Evolutionary conservation across 2,329 filamentous ascomycete genomes (phyloP).

Genomic region (Plectosphaerella cucumerina): DNA sequence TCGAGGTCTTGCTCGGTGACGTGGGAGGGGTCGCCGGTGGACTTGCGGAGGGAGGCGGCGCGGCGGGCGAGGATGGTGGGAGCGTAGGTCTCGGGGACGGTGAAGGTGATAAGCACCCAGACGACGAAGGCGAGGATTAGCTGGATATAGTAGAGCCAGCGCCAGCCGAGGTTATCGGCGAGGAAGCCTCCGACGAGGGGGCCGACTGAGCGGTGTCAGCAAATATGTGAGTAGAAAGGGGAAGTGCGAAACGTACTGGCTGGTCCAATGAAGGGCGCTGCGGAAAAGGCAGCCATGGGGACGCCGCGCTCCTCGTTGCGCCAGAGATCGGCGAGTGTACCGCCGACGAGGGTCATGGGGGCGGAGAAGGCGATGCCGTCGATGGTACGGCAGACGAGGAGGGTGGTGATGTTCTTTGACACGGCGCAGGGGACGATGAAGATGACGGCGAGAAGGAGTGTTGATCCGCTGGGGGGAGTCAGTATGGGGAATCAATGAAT

Average conservation of each 20-base stretch:
- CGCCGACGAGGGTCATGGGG: constrained; percentile 81
- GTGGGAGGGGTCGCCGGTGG: constrained; percentile 61
- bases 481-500: constrained; percentile 1
- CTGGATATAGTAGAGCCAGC: constrained; percentile 86
- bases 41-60: constrained; percentile 66
- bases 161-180: constrained; percentile 66
- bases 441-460: constrained; percentile 65
- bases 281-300: constrained; percentile 81
- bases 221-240: background rate
- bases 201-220: constrained; percentile 40
- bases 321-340: constrained; percentile 82
- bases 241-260: constrained; percentile 44
- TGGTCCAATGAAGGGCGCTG: constrained; percentile 78
- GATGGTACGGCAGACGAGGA: constrained; percentile 72
- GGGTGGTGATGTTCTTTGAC: constrained; percentile 68
- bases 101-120: constrained; percentile 77
- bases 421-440: constrained; percentile 81
- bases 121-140: constrained; percentile 67
- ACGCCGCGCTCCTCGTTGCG: constrained; percentile 77
- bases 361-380: constrained; percentile 82
- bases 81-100: constrained; percentile 86
- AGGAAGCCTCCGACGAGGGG: constrained; percentile 76
- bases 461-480: constrained; percentile 40
- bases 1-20: constrained; percentile 82
- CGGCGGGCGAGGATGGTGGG: constrained; percentile 69